Percentiles rank a stretch among this genome's conserved stretches.
Evolutionary conservation across 495 filamentous ascomycete genomes (phyloP).

Genomic region (Penicillium subrubescens): DNA sequence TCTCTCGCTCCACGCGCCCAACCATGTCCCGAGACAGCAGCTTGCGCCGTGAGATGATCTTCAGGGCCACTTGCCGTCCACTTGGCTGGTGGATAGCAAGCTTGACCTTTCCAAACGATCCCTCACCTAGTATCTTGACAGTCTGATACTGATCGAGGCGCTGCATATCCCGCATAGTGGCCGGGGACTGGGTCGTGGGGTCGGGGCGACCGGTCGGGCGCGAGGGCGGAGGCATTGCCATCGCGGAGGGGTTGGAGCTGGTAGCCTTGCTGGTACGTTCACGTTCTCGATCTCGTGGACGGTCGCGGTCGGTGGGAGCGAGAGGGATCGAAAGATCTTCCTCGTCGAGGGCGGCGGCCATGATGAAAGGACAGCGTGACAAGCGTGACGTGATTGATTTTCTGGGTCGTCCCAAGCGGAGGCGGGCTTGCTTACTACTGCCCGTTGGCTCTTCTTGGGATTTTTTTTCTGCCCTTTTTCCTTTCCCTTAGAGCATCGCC

Average conservation of each 20-base stretch:
- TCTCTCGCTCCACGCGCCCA: constrained; percentile 93
- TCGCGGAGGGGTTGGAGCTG: constrained; percentile 39
- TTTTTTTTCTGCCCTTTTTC: constrained; percentile 22
- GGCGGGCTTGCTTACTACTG: constrained; percentile 26
- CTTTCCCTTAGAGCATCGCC: constrained; percentile 28
- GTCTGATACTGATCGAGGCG: constrained; percentile 89
- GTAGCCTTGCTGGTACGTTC: constrained; percentile 33
- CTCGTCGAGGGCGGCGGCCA: constrained; percentile 69
- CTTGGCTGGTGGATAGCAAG: constrained; percentile 88
- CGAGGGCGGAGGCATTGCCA: constrained; percentile 53
- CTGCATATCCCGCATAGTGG: constrained; percentile 61
- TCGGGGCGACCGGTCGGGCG: constrained; percentile 42
- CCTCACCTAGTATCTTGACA: constrained; percentile 88
- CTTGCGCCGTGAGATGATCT: constrained; percentile 95
- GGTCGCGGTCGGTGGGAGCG: constrained; percentile 63
- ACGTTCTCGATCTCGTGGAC: constrained; percentile 43
- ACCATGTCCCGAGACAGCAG: constrained; percentile 96
- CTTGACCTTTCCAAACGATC: constrained; percentile 98
- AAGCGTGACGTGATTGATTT: constrained; percentile 52
- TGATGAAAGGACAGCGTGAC: constrained; percentile 45
- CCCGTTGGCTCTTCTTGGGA: constrained; percentile 11
- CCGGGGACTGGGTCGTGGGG: constrained; percentile 42
- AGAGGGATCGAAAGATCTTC: constrained; percentile 92
- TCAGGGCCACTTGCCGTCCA: constrained; percentile 91
- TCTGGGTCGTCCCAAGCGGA: constrained; percentile 28